A percentile compares a stretch with the other conserved stretches of the same genome.
Conservation (phyloP, 1,139 yeast species). For the Entelexis sorbosivorans region DNA sequence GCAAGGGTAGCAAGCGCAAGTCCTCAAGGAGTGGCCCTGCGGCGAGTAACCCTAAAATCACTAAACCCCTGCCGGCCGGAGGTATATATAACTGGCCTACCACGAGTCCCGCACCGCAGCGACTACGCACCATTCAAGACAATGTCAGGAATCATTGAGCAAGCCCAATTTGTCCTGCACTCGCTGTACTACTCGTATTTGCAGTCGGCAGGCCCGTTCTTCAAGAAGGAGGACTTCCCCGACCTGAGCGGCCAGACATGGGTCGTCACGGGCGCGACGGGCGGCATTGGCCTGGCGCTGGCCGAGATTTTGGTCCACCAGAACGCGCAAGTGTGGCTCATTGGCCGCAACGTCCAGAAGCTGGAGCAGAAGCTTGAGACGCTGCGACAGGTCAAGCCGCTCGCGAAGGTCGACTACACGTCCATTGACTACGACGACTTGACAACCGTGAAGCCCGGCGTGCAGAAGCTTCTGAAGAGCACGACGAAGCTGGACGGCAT, state of each 20-base stretch:
- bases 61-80: no score
- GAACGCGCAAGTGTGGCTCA: conserved; percentile 38
- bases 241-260: conserved; percentile 37
- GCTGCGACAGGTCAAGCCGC: conserved; percentile 27
- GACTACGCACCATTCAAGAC: background rate
- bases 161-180: background rate
- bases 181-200: background rate
- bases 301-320: conserved; percentile 34
- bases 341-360: conserved; percentile 34
- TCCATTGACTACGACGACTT: conserved; percentile 39
- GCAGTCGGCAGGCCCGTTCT: background rate
- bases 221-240: conserved; percentile 32
- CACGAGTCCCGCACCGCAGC: no score
- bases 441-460: conserved; percentile 37
- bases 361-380: conserved; percentile 33
- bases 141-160: background rate
- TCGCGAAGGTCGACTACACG: conserved; percentile 24
- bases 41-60: no score
- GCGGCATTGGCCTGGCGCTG: conserved; percentile 40
- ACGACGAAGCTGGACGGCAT: conserved; percentile 26
- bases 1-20: no score
- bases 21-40: no score
- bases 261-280: conserved; percentile 40
- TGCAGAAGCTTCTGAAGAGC: conserved; percentile 27
- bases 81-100: no score